phyloP scores from a whole-genome alignment of 1,139 yeast species.

The Magnusiomyces paraingens region DNA sequence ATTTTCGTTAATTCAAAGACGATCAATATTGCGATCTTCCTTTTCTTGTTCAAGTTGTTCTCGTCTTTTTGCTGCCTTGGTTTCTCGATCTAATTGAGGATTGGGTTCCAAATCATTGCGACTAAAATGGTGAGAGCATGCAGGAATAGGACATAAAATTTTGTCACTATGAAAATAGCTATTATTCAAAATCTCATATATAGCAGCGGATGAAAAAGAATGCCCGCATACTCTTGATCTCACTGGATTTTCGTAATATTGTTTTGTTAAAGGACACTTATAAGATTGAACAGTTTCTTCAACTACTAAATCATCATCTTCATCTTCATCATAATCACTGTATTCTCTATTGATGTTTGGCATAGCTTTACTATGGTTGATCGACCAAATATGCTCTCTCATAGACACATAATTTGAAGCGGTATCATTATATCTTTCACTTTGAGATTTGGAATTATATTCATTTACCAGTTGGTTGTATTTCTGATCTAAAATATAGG shows the following conservation, averaged over 20 bases:
- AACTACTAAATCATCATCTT: conserved; percentile 26
- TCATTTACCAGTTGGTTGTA: not conserved
- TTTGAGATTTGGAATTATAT: not conserved
- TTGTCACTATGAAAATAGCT: conserved; percentile 7
- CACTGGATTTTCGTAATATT: conserved; percentile 25
- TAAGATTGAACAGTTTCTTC: conserved; percentile 24
- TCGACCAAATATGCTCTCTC: conserved; percentile 19
- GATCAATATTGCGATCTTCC: conserved; percentile 19
- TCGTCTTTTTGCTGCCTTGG: conserved; percentile 23
- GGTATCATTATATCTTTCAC: conserved; percentile 8
- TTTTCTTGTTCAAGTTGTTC: conserved; percentile 17
- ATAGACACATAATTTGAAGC: conserved; percentile 4
- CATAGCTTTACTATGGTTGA: conserved; percentile 20
- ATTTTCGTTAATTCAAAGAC: conserved; percentile 25
- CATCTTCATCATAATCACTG: conserved; percentile 23
- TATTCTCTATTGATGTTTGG: conserved; percentile 21
- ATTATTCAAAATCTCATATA: conserved; percentile 18
- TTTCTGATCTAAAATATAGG: not conserved
- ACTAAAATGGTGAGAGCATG: conserved; percentile 19
- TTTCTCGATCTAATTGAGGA: conserved; percentile 20
- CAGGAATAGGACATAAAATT: conserved; percentile 24
- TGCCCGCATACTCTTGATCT: conserved; percentile 25
- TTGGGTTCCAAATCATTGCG: conserved; percentile 15
- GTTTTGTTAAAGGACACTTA: conserved; percentile 28
- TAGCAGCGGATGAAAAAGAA: conserved; percentile 24